These are phyloP conservation scores for Geotrichum klebahnii DNA, from an alignment of 1,139 yeast species.

Conservation along the genomic window DNA sequence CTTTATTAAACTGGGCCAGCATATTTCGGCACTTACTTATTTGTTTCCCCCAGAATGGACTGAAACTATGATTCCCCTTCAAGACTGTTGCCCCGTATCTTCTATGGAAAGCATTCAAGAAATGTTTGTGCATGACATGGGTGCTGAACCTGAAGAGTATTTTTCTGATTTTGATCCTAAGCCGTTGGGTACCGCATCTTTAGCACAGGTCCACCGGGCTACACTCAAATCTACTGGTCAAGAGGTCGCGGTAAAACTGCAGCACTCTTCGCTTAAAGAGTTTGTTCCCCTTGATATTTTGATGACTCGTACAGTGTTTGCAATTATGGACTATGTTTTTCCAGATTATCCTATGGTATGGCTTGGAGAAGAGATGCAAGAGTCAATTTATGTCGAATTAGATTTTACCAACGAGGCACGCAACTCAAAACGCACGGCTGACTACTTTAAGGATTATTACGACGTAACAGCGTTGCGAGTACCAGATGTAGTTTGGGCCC, in stretches of 20 bases:
- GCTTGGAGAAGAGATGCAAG: slow-evolving; percentile 88
- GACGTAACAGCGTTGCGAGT: slow-evolving; percentile 69
- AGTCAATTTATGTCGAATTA: slow-evolving; percentile 80
- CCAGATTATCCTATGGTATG: slow-evolving; percentile 92
- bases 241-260: slow-evolving; percentile 88
- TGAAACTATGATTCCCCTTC: slow-evolving; percentile 85
- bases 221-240: slow-evolving; percentile 55
- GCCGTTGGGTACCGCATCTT: slow-evolving; percentile 92
- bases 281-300: slow-evolving; percentile 87
- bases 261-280: slow-evolving; percentile 82
- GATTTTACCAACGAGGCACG: slow-evolving; percentile 83
- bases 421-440: slow-evolving; percentile 66
- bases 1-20: slow-evolving; percentile 92
- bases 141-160: slow-evolving; percentile 55
- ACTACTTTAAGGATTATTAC: slow-evolving; percentile 57
- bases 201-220: slow-evolving; percentile 93
- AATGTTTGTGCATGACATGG: slow-evolving; percentile 67
- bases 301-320: slow-evolving; percentile 72
- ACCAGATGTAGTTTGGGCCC: slow-evolving; percentile 67
- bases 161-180: slow-evolving; percentile 62
- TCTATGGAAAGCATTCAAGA: slow-evolving; percentile 61
- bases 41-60: slow-evolving; percentile 93
- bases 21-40: slow-evolving; percentile 85
- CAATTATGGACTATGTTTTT: slow-evolving; percentile 67
- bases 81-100: slow-evolving; percentile 84